Evolutionary conservation across 768 basidiomycete species (phyloP).

Genomic region (Fistulinella prunicolor): DNA sequence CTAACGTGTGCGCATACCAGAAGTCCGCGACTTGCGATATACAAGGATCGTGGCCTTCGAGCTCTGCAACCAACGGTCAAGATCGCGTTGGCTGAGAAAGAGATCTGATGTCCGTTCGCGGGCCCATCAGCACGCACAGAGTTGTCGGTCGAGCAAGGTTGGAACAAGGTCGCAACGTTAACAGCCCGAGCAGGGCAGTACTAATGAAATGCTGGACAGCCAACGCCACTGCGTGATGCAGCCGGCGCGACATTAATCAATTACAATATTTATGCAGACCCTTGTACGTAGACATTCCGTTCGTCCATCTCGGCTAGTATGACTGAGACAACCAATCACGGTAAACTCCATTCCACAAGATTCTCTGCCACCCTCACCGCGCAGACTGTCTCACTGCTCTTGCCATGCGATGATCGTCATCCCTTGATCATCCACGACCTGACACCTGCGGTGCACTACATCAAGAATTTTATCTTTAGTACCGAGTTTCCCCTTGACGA

Average conservation of each 20-base stretch:
- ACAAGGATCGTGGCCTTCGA: neutral
- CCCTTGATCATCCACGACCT: conserved; percentile 51
- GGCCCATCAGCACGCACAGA: conserved; percentile 13
- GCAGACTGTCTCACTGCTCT: conserved; percentile 16
- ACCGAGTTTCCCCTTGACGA: conserved; percentile 45
- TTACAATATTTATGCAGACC: neutral
- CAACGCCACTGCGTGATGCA: conserved; percentile 24
- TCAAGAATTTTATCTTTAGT: conserved; percentile 76
- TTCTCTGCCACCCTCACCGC: conserved; percentile 12
- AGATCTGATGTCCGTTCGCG: neutral
- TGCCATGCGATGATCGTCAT: conserved; percentile 21
- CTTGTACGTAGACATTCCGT: neutral
- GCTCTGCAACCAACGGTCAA: neutral
- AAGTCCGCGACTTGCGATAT: neutral
- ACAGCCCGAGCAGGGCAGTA: conserved; percentile 27
- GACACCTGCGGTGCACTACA: conserved; percentile 67
- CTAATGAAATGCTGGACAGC: conserved; percentile 21
- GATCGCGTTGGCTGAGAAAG: neutral
- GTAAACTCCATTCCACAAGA: neutral
- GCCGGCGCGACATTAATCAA: no score
- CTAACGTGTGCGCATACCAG: neutral
- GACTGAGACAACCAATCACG: neutral
- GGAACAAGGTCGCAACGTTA: conserved; percentile 27
- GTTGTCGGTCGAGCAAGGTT: conserved; percentile 2
- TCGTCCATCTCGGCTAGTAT: neutral